Percentiles rank a stretch among this genome's conserved stretches.
These are phyloP conservation scores for Monilinia laxa DNA, from an alignment of 2,329 filamentous ascomycete genomes.

Conservation along the genomic window DNA sequence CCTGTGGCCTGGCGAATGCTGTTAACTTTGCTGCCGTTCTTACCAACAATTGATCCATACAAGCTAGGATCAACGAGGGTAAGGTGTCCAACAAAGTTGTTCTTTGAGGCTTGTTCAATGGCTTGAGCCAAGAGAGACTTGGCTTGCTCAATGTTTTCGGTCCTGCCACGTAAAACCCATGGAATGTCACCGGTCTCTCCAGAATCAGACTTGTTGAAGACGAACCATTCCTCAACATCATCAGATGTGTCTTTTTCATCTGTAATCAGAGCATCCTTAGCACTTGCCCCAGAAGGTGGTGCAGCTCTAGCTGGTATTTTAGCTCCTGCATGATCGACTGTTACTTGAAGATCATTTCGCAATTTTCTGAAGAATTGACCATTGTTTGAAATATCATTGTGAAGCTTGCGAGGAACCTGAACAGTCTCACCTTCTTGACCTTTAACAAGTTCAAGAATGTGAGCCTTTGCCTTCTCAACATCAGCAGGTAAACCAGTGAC, in stretches of 20 bases:
- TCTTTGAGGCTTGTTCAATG: constrained; percentile 68
- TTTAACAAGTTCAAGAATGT: constrained; percentile 77
- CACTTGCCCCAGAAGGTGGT: constrained; percentile 57
- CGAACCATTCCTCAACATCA: constrained; percentile 78
- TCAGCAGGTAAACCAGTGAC: constrained; percentile 75
- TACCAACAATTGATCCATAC: constrained; percentile 87
- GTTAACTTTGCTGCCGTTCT: constrained; percentile 88
- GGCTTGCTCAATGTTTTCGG: constrained; percentile 79
- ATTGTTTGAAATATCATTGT: constrained; percentile 83
- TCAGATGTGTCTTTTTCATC: constrained; percentile 68
- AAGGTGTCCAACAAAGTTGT: constrained; percentile 71
- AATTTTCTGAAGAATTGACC: constrained; percentile 92
- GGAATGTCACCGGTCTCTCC: constrained; percentile 67
- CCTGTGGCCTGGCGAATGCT: constrained; percentile 87
- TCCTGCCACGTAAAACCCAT: constrained; percentile 80
- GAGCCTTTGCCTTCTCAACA: constrained; percentile 82
- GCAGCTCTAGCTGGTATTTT: constrained; percentile 68
- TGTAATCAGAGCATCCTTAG: constrained; percentile 83
- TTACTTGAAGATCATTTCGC: constrained; percentile 81
- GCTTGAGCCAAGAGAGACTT: constrained; percentile 71
- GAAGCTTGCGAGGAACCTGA: constrained; percentile 76
- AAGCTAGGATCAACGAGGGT: constrained; percentile 74
- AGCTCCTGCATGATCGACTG: constrained; percentile 85
- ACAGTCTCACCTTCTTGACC: constrained; percentile 85
- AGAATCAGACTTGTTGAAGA: constrained; percentile 63